Base-by-base conservation (phyloP, 768 basidiomycete genomes). In the Pholiota microspora region DNA sequence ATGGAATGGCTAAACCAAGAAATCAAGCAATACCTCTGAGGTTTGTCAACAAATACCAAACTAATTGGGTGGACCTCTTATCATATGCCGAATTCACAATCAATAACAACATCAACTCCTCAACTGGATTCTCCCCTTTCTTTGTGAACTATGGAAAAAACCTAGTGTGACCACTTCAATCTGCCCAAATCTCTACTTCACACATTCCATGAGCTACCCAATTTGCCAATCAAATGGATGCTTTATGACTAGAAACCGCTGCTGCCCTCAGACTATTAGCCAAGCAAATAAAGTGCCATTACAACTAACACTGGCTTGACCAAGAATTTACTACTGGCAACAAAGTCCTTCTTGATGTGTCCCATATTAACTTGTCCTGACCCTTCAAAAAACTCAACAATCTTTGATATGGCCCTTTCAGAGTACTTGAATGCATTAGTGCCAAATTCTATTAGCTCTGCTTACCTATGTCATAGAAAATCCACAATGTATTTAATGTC, bases 1-100 rank as follows among this genome's bases (percentile, higher is more conserved):
- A 74, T 72, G 4, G 62, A 73, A 55, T 54, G 56, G 10, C 52
- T 59, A n/a, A 70, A 69, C 49, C 70, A 69, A 44, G 62, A 64
- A 45, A 16, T 72, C 1, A 66, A 70, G 50, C 59, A 68, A 42
- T 71, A 67, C 53, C 59, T 71, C 7, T 49, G 56, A 12, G 54
- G 67, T 9, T 72, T 67, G 45, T 50, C 35, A 63, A 65, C 48
- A 59, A 64, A 29, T 51, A 59, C 18, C 68, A 71, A 52, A 58
- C 63, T 34, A 59, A 74, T 35, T 75, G 72, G 73, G 56, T 64
- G 0, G 55, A 67, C 7, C 65, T 62, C 49, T 49, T 74, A 0
- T 57, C 65, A n/a, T 60, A 64, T 12, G 63, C 70, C 0, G 65
- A 74, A 35, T 74, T 73, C 49, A 61, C 69, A 0, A 65, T 65